Evolutionary conservation across 2,329 filamentous ascomycete species (phyloP), one percentile per base, ranked within the genome.

Genomic region (Neoarthrinium moseri): DNA sequence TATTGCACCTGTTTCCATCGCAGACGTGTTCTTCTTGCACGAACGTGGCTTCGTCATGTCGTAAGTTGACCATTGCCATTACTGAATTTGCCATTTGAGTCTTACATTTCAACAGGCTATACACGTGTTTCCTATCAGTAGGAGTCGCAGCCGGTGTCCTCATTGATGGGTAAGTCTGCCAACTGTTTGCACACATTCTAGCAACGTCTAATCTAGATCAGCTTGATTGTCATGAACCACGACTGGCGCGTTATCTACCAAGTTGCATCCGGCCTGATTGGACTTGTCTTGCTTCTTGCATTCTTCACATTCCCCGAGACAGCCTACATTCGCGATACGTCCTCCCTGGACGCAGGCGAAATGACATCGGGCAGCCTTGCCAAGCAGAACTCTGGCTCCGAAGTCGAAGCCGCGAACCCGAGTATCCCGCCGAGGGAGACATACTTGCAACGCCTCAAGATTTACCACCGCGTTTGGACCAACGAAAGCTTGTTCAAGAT

Each of bases 291-390:
- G 2, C 42, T 80, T 1, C 51, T 80, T 3, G 68, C 74, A 6
- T 61, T 77, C 53, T 71, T 82, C 46, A 74, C 74, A 5, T 75
- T 82, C 42, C 78, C 78, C 0, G 78, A 81, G 56, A 81, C 77
- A 0, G 69, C 70, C 7, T 81, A 70, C 55, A 59, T 56, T 34
- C 65, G 74, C 47, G 54, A 54, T 15, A 32, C 36, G n/a, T 24
- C 39, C 15, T 51, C 20, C 18, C 42, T 38, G 18, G 17, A 20
- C 15, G 18, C 23, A 50, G 32, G 23, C 8, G 40, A 47, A 35
- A 32, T 44, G 12, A 39, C 49, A 26, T 32, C 43, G 18, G 5
- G 13, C 4, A 24, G 21, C 11, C 21, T 29, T 15, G 12, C 34
- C 8, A 15, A 29, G 11, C 43, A 49, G 15, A 45, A 33, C 10